Base-by-base conservation (phyloP, 1,139 yeast species). In the Nakaseomyces kungkrabaensis region DNA sequence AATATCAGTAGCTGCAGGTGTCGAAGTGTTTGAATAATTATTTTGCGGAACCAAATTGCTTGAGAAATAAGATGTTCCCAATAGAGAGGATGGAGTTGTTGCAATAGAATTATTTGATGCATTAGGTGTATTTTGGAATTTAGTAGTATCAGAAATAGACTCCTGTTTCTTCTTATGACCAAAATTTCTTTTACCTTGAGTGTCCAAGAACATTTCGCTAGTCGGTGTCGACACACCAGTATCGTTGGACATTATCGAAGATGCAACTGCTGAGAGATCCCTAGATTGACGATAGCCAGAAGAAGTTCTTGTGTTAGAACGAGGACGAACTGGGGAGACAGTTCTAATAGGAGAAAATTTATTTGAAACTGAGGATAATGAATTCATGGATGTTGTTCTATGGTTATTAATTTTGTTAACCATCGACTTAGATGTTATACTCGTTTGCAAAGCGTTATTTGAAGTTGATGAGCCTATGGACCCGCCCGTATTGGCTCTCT, bases 401-500 rank as follows among this genome's bases (percentile, higher is more conserved):
- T 58, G 60, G 22, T 54, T 41, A 4, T 54, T 49, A 40, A 43
- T 38, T 45, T 42, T 44, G 17, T 36, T 40, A 26, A 46, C 45
- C 33, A 43, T 51, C n/a, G 49, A 27, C n/a, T 41, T 41, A 4
- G 44, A 13, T 11, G 34, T 4, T 27, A 27, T 27, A 11, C 34
- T 11, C 11, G 44, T 27, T 11, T 26, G 45, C 26, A 36, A 17
- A 36, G 42, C 25, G 27, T 51, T 37, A 33, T 38, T 31, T 41
- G 48, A 43, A 25, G 50, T 26, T 42, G 46, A 22, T 46, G 54
- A 37, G 40, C 48, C 31, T 53, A 55, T 59, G 54, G 67, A 62
- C 56, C 62, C 63, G 54, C 58, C 58, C 44, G 65, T 62, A 48
- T 61, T 62, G 36, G 66, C 57, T 52, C 65, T 57, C 48, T 62